phyloP scores from a whole-genome alignment of 2,329 filamentous ascomycete species.

The Exophiala alcalophila region DNA sequence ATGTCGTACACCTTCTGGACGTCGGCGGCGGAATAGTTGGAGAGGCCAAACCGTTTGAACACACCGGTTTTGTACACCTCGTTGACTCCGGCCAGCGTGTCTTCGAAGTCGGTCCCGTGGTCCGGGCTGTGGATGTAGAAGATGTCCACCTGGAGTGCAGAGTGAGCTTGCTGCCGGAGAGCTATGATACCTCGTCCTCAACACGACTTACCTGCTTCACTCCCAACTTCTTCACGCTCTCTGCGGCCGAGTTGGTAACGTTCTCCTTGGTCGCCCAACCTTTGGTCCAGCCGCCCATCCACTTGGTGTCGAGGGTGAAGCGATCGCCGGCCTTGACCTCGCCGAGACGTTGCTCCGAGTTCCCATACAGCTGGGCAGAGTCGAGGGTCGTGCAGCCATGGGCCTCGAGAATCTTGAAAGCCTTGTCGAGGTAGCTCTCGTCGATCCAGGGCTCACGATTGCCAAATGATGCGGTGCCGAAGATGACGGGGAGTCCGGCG shows the following conservation, averaged over 20 bases:
- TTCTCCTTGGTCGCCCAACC: constrained; percentile 22
- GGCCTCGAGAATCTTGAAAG: constrained; percentile 20
- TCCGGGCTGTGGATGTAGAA: constrained; percentile 40
- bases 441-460: constrained; percentile 18
- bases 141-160: constrained; percentile 35
- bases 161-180: not conserved
- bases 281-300: constrained; percentile 37
- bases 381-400: constrained; percentile 25
- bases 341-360: constrained; percentile 45
- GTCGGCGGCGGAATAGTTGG: constrained; percentile 36
- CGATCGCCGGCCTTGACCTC: constrained; percentile 38
- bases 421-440: constrained; percentile 11
- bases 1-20: constrained; percentile 36
- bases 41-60: constrained; percentile 39
- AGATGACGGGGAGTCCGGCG: constrained; percentile 19
- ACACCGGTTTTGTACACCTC: constrained; percentile 35
- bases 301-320: constrained; percentile 50
- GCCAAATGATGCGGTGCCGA: constrained; percentile 19
- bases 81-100: constrained; percentile 37
- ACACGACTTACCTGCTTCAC: constrained; percentile 22
- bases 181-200: not conserved
- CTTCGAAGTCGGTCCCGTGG: constrained; percentile 36
- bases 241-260: constrained; percentile 27
- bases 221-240: constrained; percentile 27
- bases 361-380: constrained; percentile 36